Base-by-base conservation (phyloP, 345 rosid species). In the Linum tenue region DNA sequence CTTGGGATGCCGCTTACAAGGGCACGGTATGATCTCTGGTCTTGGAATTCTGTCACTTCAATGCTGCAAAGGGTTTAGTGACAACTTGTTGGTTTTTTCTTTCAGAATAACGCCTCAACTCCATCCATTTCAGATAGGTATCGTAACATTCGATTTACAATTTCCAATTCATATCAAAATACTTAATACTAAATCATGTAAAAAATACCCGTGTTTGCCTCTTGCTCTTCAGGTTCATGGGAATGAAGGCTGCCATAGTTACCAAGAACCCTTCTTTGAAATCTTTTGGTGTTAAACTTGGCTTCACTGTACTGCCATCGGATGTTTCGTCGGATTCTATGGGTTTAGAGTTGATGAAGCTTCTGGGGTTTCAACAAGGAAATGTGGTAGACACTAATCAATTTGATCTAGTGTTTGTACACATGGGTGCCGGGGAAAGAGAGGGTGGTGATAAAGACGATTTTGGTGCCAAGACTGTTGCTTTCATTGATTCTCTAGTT, bases 331-430 rank as follows among this genome's bases (percentile, higher is more conserved):
- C 70, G 42, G 84, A 76, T 64, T 64, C 64, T 68, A 67, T 72
- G 67, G 67, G 77, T 43, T 69, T 76, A 36, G 73, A 77, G 42
- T 65, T 88, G 68, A 83, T 85, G 40, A 71, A 72, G 64, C 69
- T 85, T 41, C 85, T 94, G 72, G 99, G 97, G 64, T 84, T 94
- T 72, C 78, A 80, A 65, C 80, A 75, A 56, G 89, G 92, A 67
- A 86, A 73, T 71, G 39, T 73, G 55, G 67, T 57, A 35, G 89
- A 84, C 16, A 69, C 69, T 11, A 75, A 80, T 74, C 81, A 67
- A 65, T 85, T 81, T 69, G 95, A 94, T 84, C 72, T 76, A 17
- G 83, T 94, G 62, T 68, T 90, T 65, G 77, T 86, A 69, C 96
- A 94, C 68, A 39, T 82, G 6, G 89, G 85, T 37, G 78, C 80